Percentiles rank a stretch among this genome's conserved stretches.
Conservation (phyloP, 2,329 filamentous ascomycete species). For the Didymella segeticola region DNA sequence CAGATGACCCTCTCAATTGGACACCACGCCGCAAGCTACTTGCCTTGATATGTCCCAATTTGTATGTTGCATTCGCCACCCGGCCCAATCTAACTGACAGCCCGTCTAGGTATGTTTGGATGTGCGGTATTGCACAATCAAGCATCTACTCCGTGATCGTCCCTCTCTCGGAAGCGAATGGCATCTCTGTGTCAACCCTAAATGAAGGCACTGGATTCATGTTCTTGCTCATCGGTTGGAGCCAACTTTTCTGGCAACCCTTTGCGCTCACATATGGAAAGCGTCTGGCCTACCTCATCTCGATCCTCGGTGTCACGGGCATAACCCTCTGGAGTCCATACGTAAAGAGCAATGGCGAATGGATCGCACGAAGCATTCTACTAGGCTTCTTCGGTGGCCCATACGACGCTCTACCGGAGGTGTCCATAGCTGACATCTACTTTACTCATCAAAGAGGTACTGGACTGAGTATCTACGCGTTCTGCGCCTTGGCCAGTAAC, state of each 20-base stretch:
- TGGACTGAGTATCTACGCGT: conserved; percentile 43
- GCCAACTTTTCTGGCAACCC: conserved; percentile 60
- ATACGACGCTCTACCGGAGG: conserved; percentile 58
- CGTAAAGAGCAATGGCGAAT: conserved; percentile 54
- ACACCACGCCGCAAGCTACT: conserved; percentile 34
- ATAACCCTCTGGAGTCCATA: conserved; percentile 55
- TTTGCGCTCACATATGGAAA: conserved; percentile 62
- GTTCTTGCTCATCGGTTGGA: conserved; percentile 61
- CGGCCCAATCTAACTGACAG: conserved; percentile 21
- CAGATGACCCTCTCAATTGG: conserved; percentile 48
- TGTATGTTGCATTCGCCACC: conserved; percentile 11
- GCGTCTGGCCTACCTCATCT: conserved; percentile 56
- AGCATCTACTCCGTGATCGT: conserved; percentile 60
- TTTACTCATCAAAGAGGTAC: conserved; percentile 45
- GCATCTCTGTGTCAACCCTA: conserved; percentile 53
- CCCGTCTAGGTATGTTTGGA: conserved; percentile 57
- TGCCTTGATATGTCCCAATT: conserved; percentile 32
- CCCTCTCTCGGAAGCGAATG: conserved; percentile 56
- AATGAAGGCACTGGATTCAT: conserved; percentile 60
- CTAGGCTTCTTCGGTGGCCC: conserved; percentile 58
- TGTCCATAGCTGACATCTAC: conserved; percentile 53
- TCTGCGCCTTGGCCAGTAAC: conserved; percentile 43
- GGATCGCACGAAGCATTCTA: conserved; percentile 56
- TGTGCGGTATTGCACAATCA: conserved; percentile 57
- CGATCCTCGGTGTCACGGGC: conserved; percentile 49